Evolutionary conservation across 140 eudicot species (phyloP), one percentile per base, ranked within the genome.

Genomic region (Eryngium alpinum): DNA sequence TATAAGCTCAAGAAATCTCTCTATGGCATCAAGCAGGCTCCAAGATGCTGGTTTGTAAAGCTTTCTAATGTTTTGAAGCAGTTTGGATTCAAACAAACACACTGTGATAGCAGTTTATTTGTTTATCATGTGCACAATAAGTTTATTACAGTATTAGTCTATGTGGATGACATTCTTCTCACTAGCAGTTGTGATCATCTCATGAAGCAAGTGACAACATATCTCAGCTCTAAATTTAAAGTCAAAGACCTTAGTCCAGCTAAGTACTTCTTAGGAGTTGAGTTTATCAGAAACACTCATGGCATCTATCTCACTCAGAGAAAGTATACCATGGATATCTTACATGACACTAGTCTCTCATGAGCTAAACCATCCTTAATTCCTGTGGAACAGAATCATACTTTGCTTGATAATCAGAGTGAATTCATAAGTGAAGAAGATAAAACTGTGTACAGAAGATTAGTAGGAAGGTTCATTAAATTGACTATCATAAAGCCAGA

Each of bases 361-460:
- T n/a, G n/a, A 1, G 65, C 65, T 16, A 57, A 57, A 57, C 65
- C 65, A 1, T 57, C 27, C 10, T 0, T 17, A 9, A 57, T 57
- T 57, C 65, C 65, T 0, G 5, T 57, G 1, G 65, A 57, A 16
- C 65, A 57, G 19, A 57, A 57, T 57, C 65, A 57, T 0, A 57
- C 21, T 21, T 10, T 57, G 0, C 65, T 17, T 17, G 65, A 57
- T 4, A 57, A 57, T 21, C 10, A 1, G 0, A 57, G 65, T 57
- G n/a, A 22, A 0, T 9, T 5, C 5, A 0, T 57, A 0, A 6
- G 1, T 0, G 24, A 10, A 6, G 65, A 9, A 0, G 21, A 7
- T 56, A 24, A 19, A 15, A 15, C 65, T 57, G 6, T 16, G 0
- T 57, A 57, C 6, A 21, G 27, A 57, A 57, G 65, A 57, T 6